These are phyloP conservation scores for Raddia distichophylla DNA, from an alignment of 176 grass and related monocot species.

Conservation along the genomic window DNA sequence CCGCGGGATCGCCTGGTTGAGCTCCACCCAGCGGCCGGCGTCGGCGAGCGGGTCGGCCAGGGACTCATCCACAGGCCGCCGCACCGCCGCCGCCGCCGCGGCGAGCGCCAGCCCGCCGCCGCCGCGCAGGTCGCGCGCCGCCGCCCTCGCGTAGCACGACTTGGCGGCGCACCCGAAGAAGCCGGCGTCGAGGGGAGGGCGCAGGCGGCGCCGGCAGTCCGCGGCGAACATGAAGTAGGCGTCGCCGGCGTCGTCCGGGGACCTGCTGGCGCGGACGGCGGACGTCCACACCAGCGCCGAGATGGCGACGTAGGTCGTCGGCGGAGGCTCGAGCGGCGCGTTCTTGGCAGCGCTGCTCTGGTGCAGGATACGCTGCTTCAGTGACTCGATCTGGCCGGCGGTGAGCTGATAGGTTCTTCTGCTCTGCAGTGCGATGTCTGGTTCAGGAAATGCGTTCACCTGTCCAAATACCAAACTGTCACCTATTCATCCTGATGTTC, in stretches of 20 bases:
- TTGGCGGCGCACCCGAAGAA: constrained; percentile 61
- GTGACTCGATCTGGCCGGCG: constrained; percentile 18
- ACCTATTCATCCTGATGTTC: background rate
- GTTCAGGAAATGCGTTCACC: background rate
- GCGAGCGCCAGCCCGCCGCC: background rate
- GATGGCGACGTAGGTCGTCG: constrained; percentile 26
- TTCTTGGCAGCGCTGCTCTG: background rate
- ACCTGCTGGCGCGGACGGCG: constrained; percentile 32
- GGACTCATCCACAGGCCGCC: constrained; percentile 10
- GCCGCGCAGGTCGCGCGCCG: background rate
- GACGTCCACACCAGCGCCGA: constrained; percentile 47
- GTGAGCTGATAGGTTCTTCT: constrained; percentile 29
- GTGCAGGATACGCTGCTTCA: constrained; percentile 38
- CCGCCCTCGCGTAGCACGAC: background rate
- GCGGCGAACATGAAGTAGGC: constrained; percentile 35
- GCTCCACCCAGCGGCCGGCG: background rate
- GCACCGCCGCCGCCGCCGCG: constrained; percentile 4
- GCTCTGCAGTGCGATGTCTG: background rate
- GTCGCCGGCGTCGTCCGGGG: background rate
- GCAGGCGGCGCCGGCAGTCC: constrained; percentile 41
- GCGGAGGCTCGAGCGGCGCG: background rate
- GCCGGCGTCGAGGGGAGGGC: constrained; percentile 18
- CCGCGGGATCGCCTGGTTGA: background rate
- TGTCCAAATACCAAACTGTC: background rate
- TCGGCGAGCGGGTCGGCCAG: constrained; percentile 23